Base-by-base conservation (phyloP, 2,329 filamentous ascomycete species). In the Dactylella cylindrospora region DNA sequence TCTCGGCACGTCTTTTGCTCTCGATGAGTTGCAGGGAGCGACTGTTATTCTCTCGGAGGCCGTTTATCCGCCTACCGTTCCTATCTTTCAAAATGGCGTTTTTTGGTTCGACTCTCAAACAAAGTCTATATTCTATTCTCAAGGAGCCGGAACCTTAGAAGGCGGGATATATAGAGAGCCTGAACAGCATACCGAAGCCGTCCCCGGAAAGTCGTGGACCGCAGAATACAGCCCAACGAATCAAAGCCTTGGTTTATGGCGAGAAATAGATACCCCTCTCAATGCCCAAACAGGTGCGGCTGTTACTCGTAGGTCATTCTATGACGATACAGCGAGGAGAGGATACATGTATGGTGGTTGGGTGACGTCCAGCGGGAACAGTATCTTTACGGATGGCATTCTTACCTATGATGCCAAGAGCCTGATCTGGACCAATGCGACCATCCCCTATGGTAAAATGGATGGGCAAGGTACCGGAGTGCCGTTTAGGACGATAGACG, bases 311-410 rank as follows among this genome's bases (percentile, higher is more conserved):
- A 49, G 52, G n/a, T 41, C 43, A 3, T 57, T 57, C 31, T 57
- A 57, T 25, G 52, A 57, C n/a, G 44, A 57, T 31, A 43, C 25
- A 3, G 44, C 52, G 5, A 33, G 52, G 22, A 57, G 36, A 43
- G 52, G 52, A 6, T 57, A 57, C 36, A 57, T 57, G 17, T 57
- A 57, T 19, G 52, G 52, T 22, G 43, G 52, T 7, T 57, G 52
- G 52, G 12, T 41, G 17, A 49, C 52, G n/a, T 23, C 26, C 10
- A 36, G 15, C 1, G 52, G 52, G 1, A 39, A 25, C 5, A 26
- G 15, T 13, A 31, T 49, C 7, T 41, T 57, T 19, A 57, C 52
- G 13, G 43, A 57, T 31, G 52, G 43, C 5, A 15, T 45, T 4
- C 36, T 49, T n/a, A 57, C 52, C 5, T 57, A 57, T 15, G 52